Evolutionary conservation across 768 basidiomycete species (phyloP).

Genomic region (Paxillus involutus): DNA sequence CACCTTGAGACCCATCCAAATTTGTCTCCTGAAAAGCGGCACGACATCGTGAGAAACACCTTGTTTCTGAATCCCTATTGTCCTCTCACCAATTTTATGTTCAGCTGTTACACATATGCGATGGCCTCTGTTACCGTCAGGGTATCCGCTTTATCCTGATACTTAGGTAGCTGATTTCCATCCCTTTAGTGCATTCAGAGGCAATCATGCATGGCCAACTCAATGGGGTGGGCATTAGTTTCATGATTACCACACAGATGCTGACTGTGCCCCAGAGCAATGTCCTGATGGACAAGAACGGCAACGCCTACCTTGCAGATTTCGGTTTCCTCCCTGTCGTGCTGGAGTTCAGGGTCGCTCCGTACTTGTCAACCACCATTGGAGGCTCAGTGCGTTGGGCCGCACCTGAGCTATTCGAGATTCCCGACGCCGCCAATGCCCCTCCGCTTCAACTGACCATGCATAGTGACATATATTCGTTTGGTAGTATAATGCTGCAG

Average conservation of each 20-base stretch:
- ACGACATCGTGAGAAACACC: conserved; percentile 17
- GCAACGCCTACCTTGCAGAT: conserved; percentile 34
- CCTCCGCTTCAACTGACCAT: conserved; percentile 9
- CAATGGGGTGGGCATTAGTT: conserved; percentile 35
- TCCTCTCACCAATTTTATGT: neutral
- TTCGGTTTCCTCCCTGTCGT: conserved; percentile 36
- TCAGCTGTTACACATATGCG: conserved; percentile 5
- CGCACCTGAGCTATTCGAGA: conserved; percentile 40
- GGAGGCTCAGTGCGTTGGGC: conserved; percentile 50
- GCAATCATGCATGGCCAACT: conserved; percentile 47
- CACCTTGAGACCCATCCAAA: conserved; percentile 19
- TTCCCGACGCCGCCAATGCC: conserved; percentile 26
- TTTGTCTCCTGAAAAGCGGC: neutral
- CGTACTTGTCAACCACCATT: conserved; percentile 31
- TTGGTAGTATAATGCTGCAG: conserved; percentile 34
- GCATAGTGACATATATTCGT: conserved; percentile 44
- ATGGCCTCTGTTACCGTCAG: conserved; percentile 23
- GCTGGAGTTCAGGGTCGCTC: conserved; percentile 19
- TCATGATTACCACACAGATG: neutral
- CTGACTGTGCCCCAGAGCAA: conserved; percentile 27
- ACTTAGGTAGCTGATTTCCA: neutral
- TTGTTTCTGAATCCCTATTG: neutral
- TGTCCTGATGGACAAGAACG: conserved; percentile 32
- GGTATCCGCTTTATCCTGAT: neutral
- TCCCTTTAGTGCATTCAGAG: conserved; percentile 5